Percentiles rank a stretch among this genome's conserved stretches.
These are phyloP conservation scores for Ceraceosorus guamensis DNA, from an alignment of 1,284 basidiomycete genomes.

Conservation along the genomic window DNA sequence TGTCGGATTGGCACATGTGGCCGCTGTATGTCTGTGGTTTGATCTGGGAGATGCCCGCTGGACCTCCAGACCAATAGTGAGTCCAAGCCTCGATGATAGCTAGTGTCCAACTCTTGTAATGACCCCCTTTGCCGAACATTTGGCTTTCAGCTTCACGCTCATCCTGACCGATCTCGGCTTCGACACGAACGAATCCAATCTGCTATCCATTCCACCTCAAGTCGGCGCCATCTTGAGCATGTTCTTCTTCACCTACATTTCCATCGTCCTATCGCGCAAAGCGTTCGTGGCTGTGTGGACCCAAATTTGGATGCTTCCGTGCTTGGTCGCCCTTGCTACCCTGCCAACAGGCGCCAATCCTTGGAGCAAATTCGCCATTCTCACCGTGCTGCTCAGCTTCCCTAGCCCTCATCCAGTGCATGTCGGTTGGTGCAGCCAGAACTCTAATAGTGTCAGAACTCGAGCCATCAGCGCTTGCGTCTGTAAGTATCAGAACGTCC, in stretches of 20 bases:
- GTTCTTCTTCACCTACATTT: conserved; percentile 10
- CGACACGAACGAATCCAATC: conserved; percentile 5
- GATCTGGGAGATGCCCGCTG: conserved; percentile 3
- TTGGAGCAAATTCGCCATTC: conserved; percentile 12
- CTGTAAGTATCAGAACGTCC: no score
- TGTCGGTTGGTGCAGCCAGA: conserved; percentile 7
- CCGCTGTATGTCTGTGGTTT: conserved; percentile 10
- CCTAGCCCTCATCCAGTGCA: conserved; percentile 18
- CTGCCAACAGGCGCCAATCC: conserved; percentile 7
- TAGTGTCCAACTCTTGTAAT: no score
- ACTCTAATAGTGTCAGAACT: conserved; percentile 13
- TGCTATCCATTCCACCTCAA: conserved; percentile 7
- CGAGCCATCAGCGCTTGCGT: neutral
- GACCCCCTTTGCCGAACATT: no score
- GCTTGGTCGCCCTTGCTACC: conserved; percentile 2
- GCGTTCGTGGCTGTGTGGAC: conserved; percentile 6
- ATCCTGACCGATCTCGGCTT: conserved; percentile 8
- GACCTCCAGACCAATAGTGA: conserved; percentile 4
- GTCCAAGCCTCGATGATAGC: no score
- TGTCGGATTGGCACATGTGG: conserved; percentile 11
- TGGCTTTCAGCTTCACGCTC: conserved; percentile 4
- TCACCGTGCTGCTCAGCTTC: conserved; percentile 7
- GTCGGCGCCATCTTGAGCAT: conserved; percentile 7
- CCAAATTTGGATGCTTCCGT: conserved; percentile 12
- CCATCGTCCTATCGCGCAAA: conserved; percentile 10